These are phyloP conservation scores for Gnomoniopsis sp. DNA, from an alignment of 2,329 filamentous ascomycete genomes.

Conservation along the genomic window DNA sequence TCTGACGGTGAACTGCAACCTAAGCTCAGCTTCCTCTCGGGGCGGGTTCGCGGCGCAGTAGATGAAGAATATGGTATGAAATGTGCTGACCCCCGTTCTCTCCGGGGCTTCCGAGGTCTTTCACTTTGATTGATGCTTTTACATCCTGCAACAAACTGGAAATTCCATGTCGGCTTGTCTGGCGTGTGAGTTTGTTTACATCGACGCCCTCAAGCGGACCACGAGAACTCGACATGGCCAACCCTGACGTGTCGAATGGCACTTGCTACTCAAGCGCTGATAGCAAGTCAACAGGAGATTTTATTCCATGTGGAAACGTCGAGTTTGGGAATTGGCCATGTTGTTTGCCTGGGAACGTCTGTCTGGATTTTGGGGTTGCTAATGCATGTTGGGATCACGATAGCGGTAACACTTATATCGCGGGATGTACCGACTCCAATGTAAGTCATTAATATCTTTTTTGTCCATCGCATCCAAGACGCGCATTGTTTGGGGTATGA, in stretches of 20 bases:
- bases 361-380: neutral
- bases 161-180: neutral
- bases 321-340: neutral
- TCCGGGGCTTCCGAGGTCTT: neutral
- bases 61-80: neutral
- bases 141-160: neutral
- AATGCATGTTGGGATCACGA: neutral
- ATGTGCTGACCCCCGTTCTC: neutral
- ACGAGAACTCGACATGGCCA: neutral
- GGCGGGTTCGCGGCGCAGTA: neutral
- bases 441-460: neutral
- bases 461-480: neutral
- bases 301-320: neutral
- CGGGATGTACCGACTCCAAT: neutral
- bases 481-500: no score
- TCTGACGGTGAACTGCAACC: neutral
- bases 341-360: neutral
- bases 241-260: neutral
- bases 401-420: neutral
- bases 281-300: neutral
- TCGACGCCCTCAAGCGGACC: neutral
- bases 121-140: neutral
- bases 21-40: neutral
- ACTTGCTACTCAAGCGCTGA: neutral
- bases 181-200: neutral